Percentiles rank a stretch among this genome's conserved stretches.
These are phyloP conservation scores for Phialophora tarda DNA, from an alignment of 2,329 filamentous ascomycete genomes.

Conservation along the genomic window DNA sequence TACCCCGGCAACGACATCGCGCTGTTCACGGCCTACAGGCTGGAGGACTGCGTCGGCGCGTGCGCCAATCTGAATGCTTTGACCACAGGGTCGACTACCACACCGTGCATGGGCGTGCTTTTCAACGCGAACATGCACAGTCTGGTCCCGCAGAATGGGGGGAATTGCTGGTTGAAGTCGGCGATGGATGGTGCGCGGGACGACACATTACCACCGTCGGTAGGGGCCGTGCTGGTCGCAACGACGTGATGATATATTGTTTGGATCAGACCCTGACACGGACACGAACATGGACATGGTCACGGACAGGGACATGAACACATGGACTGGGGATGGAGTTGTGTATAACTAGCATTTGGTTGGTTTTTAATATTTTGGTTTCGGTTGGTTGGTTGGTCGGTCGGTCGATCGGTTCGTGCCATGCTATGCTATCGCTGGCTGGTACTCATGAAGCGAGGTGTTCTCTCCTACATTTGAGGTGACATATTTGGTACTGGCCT, in stretches of 20 bases:
- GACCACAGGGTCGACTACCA: neutral
- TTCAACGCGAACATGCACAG: neutral
- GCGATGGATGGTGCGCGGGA: neutral
- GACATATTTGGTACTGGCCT: too few relatives aligned
- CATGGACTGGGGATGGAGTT: too few relatives aligned
- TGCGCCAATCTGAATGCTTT: neutral
- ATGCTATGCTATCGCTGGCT: too few relatives aligned
- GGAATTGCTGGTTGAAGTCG: conserved; percentile 11
- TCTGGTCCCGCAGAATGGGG: neutral
- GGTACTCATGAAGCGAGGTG: too few relatives aligned
- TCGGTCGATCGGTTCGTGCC: too few relatives aligned
- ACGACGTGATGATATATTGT: neutral
- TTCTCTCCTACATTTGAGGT: too few relatives aligned
- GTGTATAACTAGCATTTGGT: too few relatives aligned
- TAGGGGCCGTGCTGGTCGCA: neutral
- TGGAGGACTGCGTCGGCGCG: conserved; percentile 2
- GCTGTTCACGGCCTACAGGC: neutral
- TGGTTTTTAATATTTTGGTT: too few relatives aligned
- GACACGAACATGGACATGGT: too few relatives aligned
- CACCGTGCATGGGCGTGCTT: conserved; percentile 1
- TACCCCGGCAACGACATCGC: conserved; percentile 11
- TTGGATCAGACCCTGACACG: neutral
- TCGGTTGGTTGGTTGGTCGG: too few relatives aligned
- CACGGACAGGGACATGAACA: too few relatives aligned
- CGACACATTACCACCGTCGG: neutral